Evolutionary conservation across 2,329 filamentous ascomycete genomes (phyloP).

Genomic region (Cladosporium sp.): DNA sequence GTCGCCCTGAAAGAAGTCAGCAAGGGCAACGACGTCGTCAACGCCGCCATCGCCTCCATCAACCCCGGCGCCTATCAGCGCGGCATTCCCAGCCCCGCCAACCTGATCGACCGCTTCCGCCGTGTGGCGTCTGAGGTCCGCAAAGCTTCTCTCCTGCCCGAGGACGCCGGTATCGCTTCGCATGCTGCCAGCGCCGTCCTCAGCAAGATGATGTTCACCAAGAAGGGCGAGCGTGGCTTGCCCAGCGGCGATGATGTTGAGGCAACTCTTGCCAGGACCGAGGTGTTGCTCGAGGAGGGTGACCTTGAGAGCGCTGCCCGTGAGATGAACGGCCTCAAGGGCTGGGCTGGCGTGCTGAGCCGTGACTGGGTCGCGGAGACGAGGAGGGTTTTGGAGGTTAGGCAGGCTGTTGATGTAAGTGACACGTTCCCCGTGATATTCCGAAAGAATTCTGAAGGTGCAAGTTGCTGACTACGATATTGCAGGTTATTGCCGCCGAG

Average conservation of each 20-base stretch:
- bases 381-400: constrained; percentile 87
- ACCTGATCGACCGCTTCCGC: constrained; percentile 93
- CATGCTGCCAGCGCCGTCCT: constrained; percentile 87
- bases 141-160: constrained; percentile 87
- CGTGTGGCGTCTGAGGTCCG: constrained; percentile 87
- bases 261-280: constrained; percentile 83
- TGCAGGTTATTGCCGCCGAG: constrained; percentile 80
- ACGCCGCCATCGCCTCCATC: constrained; percentile 93
- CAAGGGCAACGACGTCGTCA: constrained; percentile 73
- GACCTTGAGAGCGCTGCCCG: constrained; percentile 85
- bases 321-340: constrained; percentile 88
- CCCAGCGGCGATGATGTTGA: constrained; percentile 86
- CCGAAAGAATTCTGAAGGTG: background rate
- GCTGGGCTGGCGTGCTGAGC: constrained; percentile 93
- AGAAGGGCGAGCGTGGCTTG: constrained; percentile 59
- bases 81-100: constrained; percentile 75
- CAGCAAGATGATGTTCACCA: constrained; percentile 95
- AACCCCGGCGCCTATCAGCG: constrained; percentile 91
- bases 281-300: constrained; percentile 87
- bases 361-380: constrained; percentile 91
- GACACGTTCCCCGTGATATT: background rate
- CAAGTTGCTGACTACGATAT: background rate
- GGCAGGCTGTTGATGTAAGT: constrained; percentile 91
- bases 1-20: constrained; percentile 89
- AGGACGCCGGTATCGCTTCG: constrained; percentile 88